Evolutionary conservation across 345 rosid species (phyloP), one percentile per base, ranked within the genome.

Genomic region (Bretschneidera sinensis): DNA sequence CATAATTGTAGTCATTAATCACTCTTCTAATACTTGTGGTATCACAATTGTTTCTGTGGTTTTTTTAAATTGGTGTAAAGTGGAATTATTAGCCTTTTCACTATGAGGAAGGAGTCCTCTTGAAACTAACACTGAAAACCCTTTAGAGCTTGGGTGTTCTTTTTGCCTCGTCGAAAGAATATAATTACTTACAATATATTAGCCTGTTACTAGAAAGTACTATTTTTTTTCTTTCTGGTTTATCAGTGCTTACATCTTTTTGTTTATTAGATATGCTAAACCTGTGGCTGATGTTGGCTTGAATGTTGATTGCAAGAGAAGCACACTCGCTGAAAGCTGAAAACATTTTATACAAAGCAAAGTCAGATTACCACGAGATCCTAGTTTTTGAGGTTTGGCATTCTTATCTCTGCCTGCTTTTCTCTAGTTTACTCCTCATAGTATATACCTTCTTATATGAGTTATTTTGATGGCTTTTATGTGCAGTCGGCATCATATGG

Each of bases 291-390:
- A 9, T 43, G 33, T 9, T 61, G 51, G 50, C 59, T 16, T 43
- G 18, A 57, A 17, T 73, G 21, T 1, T 39, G 24, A 45, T 61
- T 82, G 61, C 63, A 94, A 97, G 95, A 76, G 99, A 94, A 77
- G 97, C 91, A 9, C 99, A 94, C 69, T 84, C 99, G 8, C 64
- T 94, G 76, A 84, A 84, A 78, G 97, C 91, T 28, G 78, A 86
- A 69, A 82, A 83, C 19, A 70, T 88, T 59, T 71, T 94, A 51
- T 90, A 66, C 80, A 67, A 79, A 77, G 89, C 61, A 47, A 85
- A 86, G 74, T 94, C 99, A 11, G 86, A 94, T 33, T 94, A 77
- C 72, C 99, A 94, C 72, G 96, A 94, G 74, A 78, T 94, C 62
- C 74, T 94, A 69, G 96, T 90, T 57, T 94, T 94, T 71, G 84